Base-by-base conservation (phyloP, 345 rosid species). In the Bretschneidera sinensis region DNA sequence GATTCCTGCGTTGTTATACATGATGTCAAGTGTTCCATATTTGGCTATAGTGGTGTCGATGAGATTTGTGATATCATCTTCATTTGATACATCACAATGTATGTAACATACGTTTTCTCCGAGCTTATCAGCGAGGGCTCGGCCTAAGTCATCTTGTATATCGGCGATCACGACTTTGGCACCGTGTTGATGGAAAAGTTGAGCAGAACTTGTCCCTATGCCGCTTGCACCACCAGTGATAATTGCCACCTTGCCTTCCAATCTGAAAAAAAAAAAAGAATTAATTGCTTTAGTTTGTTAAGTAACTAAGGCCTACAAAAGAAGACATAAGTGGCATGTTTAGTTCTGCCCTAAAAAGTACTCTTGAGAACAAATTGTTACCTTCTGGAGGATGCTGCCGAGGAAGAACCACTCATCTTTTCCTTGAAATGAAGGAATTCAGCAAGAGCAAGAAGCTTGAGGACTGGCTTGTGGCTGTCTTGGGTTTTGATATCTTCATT, bases 111-210 rank as follows among this genome's bases (percentile, higher is more conserved):
- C 71, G 1, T 56, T 51, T 21, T 51, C 54, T 0, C 79, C 79
- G 0, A 75, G 70, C 55, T 71, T 56, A 1, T 47, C 22, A 4
- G 71, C 66, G 0, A 80, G 45, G 28, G 66, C 64, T 21, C 33
- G 33, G 21, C 82, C 82, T 19, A 33, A 9, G 0, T 34, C 33
- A 14, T 79, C 81, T 54, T 69, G 77, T 54, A 79, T 45, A 54
- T 79, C 81, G 0, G 81, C 82, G 1, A 79, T 60, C 28, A 79
- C 71, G 28, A 82, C 72, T 20, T 63, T 76, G 59, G 82, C 80
- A 0, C 81, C 78, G 19, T 76, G 62, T 61, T 72, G 67, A 15
- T 50, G 67, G 65, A 79, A 74, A 43, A 74, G 51, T 1, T 48
- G 15, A 0, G 24, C 78, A 0, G 81, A 8, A 17, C 62, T 34